phyloP scores from a whole-genome alignment of 345 rosid genomes.

The Boechera retrofracta region DNA sequence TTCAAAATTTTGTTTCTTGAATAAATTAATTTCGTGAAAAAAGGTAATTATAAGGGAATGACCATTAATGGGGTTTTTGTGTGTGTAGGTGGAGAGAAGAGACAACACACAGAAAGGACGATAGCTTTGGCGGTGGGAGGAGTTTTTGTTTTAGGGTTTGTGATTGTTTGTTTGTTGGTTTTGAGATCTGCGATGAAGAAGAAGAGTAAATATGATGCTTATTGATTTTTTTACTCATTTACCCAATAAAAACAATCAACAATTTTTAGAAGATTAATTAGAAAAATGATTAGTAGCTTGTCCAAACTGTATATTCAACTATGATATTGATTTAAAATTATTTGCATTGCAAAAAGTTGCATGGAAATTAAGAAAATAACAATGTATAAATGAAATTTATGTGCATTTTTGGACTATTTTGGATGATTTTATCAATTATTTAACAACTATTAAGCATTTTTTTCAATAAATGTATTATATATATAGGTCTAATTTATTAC shows the following conservation, averaged over 20 bases:
- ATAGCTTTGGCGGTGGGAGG: constrained; percentile 91
- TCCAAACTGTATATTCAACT: constrained; percentile 24
- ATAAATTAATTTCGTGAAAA: not conserved
- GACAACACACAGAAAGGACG: constrained; percentile 63
- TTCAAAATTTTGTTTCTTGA: not conserved
- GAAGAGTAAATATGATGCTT: constrained; percentile 52
- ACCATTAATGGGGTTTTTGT: constrained; percentile 16
- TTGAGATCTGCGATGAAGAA: constrained; percentile 60
- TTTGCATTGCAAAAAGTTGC: not conserved
- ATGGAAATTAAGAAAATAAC: not conserved
- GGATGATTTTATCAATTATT: not conserved
- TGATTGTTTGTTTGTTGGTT: constrained; percentile 69
- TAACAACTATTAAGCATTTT: too few relatives aligned
- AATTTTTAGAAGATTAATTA: constrained; percentile 18
- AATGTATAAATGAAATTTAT: too few relatives aligned
- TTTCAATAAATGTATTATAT: too few relatives aligned
- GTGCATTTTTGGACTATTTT: not conserved
- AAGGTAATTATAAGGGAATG: not conserved
- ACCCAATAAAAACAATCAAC: not conserved
- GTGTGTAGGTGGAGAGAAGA: constrained; percentile 49
- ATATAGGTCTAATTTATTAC: too few relatives aligned
- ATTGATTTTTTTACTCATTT: constrained; percentile 3
- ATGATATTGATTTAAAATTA: constrained; percentile 4
- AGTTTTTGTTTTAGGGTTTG: constrained; percentile 71
- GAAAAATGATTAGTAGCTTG: not conserved